Base-by-base conservation (phyloP, 345 rosid genomes). In the Citrus inodora region DNA sequence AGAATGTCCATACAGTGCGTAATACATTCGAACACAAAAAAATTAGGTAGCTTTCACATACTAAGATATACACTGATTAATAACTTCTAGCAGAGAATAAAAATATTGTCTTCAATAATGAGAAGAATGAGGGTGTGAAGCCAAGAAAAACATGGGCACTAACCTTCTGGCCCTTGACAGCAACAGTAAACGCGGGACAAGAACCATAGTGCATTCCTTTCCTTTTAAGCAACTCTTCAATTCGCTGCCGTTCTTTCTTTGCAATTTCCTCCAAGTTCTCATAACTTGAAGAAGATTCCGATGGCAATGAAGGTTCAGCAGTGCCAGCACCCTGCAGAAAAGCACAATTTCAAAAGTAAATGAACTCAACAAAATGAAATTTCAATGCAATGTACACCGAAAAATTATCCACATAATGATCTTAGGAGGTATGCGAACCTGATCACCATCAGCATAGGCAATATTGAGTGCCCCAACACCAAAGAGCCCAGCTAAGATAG, bases 111-210 rank as follows among this genome's bases (percentile, higher is more conserved):
- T 30, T 21, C 4, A 19, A 13, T 24, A 24, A 42, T 21, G 10
- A 74, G 17, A 22, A 19, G 38, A 14, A 32, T 4, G 16, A 55
- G 21, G 6, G 40, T 17, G 6, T 62, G 16, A 22, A 21, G 19
- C 11, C 14, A 46, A 6, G 25, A 17, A 69, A 70, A 56, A 59
- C n/a, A 53, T 68, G 9, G 22, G 72, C 25, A 71, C 75, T 30
- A 81, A 94, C 99, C 98, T 91, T 93, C 88, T 90, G 97, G 75
- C 98, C 98, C 85, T 91, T 95, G 78, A 91, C 92, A 68, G 92
- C 89, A 55, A 95, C 88, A 58, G 84, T 85, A 71, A 92, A 92
- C 63, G 86, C 88, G 35, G 99, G 99, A 84, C 80, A 90, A 82
- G 88, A 83, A 76, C 95, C 91, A 75, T 73, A 14, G 21, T 42